These are phyloP conservation scores for Pilobolus umbonatus DNA, from an alignment of 192 early-diverging fungal species.

Conservation along the genomic window DNA sequence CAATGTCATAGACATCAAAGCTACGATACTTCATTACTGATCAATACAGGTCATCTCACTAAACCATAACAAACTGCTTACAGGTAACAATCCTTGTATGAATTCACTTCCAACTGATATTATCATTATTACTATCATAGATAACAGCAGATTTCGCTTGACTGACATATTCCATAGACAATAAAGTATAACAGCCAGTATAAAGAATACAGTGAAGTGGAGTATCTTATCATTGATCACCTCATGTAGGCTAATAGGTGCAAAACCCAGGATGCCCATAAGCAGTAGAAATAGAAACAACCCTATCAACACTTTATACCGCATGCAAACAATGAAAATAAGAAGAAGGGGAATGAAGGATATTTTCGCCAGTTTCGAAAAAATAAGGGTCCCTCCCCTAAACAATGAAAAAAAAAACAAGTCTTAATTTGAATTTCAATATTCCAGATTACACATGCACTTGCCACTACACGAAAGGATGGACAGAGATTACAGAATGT, in stretches of 20 bases:
- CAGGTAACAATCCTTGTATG: slow-evolving; percentile 33
- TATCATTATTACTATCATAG: slow-evolving; percentile 8
- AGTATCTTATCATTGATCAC: slow-evolving; percentile 37
- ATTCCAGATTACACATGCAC: too few species aligned
- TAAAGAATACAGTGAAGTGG: slow-evolving; percentile 30
- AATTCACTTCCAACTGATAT: slow-evolving; percentile 31
- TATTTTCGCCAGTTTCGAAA: background rate
- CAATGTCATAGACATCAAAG: slow-evolving; percentile 34
- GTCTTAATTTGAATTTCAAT: background rate
- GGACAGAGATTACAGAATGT: too few species aligned
- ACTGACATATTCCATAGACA: slow-evolving; percentile 32
- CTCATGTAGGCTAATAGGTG: slow-evolving; percentile 26
- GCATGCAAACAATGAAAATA: slow-evolving; percentile 22
- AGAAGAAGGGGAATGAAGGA: background rate
- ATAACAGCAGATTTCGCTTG: slow-evolving; percentile 23
- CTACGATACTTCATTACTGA: slow-evolving; percentile 28
- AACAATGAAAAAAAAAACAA: background rate
- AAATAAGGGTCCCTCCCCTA: background rate
- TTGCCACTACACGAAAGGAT: too few species aligned
- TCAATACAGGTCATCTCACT: background rate
- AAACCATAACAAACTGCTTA: slow-evolving; percentile 1
- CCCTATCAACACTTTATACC: slow-evolving; percentile 22
- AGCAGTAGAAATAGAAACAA: slow-evolving; percentile 23
- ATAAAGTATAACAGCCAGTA: slow-evolving; percentile 25
- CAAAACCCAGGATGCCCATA: slow-evolving; percentile 34